Conservation (phyloP, 2,329 filamentous ascomycete genomes). For the Alternaria gaisen region DNA sequence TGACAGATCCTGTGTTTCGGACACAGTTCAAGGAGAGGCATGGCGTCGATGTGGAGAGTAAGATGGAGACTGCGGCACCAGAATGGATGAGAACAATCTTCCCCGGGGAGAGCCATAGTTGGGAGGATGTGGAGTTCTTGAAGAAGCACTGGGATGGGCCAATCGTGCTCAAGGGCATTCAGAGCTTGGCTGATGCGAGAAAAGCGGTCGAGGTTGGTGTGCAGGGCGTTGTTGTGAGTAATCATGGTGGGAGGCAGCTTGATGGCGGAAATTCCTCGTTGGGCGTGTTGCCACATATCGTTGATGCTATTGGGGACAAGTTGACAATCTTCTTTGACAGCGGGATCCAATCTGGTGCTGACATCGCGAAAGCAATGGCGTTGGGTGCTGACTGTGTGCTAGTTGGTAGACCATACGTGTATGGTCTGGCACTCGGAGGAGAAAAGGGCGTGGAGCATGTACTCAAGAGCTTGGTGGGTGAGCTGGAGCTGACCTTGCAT, state of each 20-base stretch:
- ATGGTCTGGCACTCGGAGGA: constrained; percentile 65
- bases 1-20: constrained; percentile 73
- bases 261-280: constrained; percentile 62
- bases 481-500: constrained; percentile 39
- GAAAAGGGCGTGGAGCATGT: constrained; percentile 61
- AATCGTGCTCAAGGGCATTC: constrained; percentile 69
- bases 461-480: constrained; percentile 29
- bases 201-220: constrained; percentile 56
- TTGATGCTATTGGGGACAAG: constrained; percentile 54
- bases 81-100: constrained; percentile 39
- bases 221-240: constrained; percentile 61
- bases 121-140: constrained; percentile 69
- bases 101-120: constrained; percentile 63
- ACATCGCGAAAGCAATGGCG: constrained; percentile 62
- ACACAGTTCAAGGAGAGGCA: constrained; percentile 62
- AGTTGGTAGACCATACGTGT: constrained; percentile 59
- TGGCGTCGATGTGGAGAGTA: constrained; percentile 52
- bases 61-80: constrained; percentile 37
- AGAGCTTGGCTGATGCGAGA: constrained; percentile 60
- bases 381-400: constrained; percentile 55
- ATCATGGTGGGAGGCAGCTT: constrained; percentile 63
- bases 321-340: constrained; percentile 60
- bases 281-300: constrained; percentile 67
- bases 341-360: constrained; percentile 59
- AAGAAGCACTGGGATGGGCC: constrained; percentile 69